These are phyloP conservation scores for Scheffersomyces titani DNA, from an alignment of 1,139 yeast species.

Conservation along the genomic window DNA sequence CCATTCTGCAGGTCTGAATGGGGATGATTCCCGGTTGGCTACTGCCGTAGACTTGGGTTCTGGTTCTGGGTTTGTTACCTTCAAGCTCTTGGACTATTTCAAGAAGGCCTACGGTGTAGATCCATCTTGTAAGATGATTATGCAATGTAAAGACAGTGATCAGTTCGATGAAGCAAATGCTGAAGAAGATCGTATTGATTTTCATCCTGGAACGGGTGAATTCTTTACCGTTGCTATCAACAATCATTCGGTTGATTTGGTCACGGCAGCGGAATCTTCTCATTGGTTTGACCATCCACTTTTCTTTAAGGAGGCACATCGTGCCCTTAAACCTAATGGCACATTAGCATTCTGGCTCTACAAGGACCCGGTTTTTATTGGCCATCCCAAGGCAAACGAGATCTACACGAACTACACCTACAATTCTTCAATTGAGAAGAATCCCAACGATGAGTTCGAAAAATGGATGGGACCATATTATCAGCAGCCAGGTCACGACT, in stretches of 20 bases:
- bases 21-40: conserved; percentile 27
- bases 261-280: conserved; percentile 76
- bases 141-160: conserved; percentile 34
- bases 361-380: conserved; percentile 60
- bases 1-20: conserved; percentile 18
- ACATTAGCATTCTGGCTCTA: conserved; percentile 81
- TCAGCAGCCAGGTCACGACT: conserved; percentile 71
- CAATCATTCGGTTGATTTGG: conserved; percentile 49
- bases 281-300: conserved; percentile 71
- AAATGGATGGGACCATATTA: conserved; percentile 66
- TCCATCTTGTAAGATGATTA: conserved; percentile 64
- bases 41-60: conserved; percentile 72
- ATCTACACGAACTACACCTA: conserved; percentile 41
- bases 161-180: conserved; percentile 9
- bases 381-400: conserved; percentile 41
- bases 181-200: conserved; percentile 3
- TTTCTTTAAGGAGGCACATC: conserved; percentile 52
- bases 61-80: conserved; percentile 82
- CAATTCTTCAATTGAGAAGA: conserved; percentile 18
- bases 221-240: conserved; percentile 16
- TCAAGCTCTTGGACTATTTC: conserved; percentile 49
- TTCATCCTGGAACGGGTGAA: conserved; percentile 13
- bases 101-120: conserved; percentile 66
- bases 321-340: conserved; percentile 58
- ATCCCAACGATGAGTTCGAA: conserved; percentile 34